Percentiles rank a stretch among this genome's conserved stretches.
phyloP scores from a whole-genome alignment of 1,284 basidiomycete species.

The Fomitopsis betulina region DNA sequence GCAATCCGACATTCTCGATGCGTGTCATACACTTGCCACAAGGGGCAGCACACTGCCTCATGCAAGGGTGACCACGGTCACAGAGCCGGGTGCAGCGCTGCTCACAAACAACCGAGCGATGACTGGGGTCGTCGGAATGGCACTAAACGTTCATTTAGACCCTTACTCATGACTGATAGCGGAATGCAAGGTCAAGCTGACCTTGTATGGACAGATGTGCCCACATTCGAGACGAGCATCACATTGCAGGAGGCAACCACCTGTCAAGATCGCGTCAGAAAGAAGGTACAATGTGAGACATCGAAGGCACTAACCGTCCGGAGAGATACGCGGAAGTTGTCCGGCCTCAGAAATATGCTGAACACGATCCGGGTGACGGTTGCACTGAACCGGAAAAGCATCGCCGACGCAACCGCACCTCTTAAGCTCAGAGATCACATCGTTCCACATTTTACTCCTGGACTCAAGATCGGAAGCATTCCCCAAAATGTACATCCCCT shows the following conservation, averaged over 20 bases:
- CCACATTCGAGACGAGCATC: slow-evolving; percentile 60
- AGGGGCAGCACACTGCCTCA: slow-evolving; percentile 43
- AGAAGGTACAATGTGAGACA: not conserved
- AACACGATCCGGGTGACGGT: slow-evolving; percentile 45
- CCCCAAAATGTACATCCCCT: slow-evolving; percentile 71
- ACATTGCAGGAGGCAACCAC: slow-evolving; percentile 61
- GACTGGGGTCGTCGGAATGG: slow-evolving; percentile 59
- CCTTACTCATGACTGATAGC: too few relatives aligned
- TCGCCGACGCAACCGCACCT: slow-evolving; percentile 41
- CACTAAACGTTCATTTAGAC: slow-evolving; percentile 39
- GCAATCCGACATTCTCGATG: slow-evolving; percentile 44
- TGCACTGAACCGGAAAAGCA: slow-evolving; percentile 55
- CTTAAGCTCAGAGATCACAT: slow-evolving; percentile 53
- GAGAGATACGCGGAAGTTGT: slow-evolving; percentile 46
- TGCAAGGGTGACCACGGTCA: slow-evolving; percentile 56
- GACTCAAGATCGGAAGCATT: slow-evolving; percentile 47
- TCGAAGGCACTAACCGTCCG: slow-evolving; percentile 28
- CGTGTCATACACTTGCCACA: slow-evolving; percentile 58
- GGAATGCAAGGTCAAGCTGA: slow-evolving; percentile 17
- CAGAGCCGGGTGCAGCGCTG: slow-evolving; percentile 52
- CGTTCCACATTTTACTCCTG: slow-evolving; percentile 54
- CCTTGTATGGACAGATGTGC: slow-evolving; percentile 63
- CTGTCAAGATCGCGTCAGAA: slow-evolving; percentile 26
- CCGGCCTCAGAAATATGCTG: slow-evolving; percentile 47
- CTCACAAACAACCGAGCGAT: slow-evolving; percentile 45